Conservation (phyloP, 805 yeast species). For the Cyberlindnera petersonii region DNA sequence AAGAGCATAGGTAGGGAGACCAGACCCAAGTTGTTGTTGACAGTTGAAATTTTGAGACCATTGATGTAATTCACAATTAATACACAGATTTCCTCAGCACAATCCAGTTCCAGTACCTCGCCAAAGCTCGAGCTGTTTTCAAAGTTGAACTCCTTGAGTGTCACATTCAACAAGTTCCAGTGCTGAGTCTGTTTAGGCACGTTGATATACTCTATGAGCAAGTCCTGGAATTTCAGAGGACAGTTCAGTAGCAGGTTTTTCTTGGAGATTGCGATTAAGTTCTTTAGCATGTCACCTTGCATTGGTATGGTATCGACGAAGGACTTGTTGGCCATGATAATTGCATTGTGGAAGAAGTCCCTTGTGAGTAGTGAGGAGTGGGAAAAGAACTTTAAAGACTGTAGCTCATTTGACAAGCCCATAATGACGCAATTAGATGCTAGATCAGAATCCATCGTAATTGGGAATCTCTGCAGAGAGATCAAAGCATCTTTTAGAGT, state of each 20-base stretch:
- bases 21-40: constrained; percentile 51
- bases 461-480: constrained; percentile 13
- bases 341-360: constrained; percentile 47
- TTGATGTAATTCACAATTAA: constrained; percentile 2
- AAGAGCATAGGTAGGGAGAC: constrained; percentile 47
- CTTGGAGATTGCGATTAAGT: constrained; percentile 41
- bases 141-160: constrained; percentile 43
- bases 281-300: constrained; percentile 20
- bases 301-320: constrained; percentile 11
- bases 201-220: constrained; percentile 44
- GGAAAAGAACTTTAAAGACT: constrained; percentile 17
- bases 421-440: constrained; percentile 15
- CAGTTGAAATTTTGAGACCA: constrained; percentile 17
- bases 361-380: constrained; percentile 29
- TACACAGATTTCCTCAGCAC: constrained; percentile 10
- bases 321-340: constrained; percentile 47
- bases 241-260: constrained; percentile 47
- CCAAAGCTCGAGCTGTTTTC: not conserved
- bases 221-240: constrained; percentile 47
- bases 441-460: constrained; percentile 1
- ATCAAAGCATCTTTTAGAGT: constrained; percentile 10
- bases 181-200: constrained; percentile 36
- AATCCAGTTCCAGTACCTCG: constrained; percentile 8
- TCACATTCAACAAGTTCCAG: constrained; percentile 42
- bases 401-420: constrained; percentile 26